Evolutionary conservation across 2,329 filamentous ascomycete genomes (phyloP).

Genomic region (Botrytis elliptica): DNA sequence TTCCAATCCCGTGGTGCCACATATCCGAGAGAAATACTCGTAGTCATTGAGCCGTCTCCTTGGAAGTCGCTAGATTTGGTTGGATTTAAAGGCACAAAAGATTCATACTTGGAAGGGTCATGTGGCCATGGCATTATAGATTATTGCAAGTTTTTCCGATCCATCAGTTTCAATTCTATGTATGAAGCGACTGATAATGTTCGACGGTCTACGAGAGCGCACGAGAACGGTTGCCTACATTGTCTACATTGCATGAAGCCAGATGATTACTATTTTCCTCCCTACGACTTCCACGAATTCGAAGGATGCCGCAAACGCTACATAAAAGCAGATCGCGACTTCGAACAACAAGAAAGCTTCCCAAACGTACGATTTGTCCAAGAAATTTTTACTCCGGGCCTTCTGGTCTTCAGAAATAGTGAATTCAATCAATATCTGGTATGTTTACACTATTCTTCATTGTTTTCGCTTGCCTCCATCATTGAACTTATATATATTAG

Average conservation of each 20-base stretch:
- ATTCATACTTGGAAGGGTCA: background rate
- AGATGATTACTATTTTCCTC: background rate
- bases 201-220: background rate
- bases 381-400: background rate
- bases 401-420: background rate
- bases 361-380: background rate
- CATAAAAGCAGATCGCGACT: background rate
- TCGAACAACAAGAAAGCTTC: background rate
- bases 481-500: background rate
- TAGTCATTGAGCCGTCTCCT: background rate
- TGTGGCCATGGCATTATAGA: background rate
- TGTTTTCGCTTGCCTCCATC: background rate
- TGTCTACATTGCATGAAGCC: background rate
- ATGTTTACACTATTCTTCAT: background rate
- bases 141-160: background rate
- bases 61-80: background rate
- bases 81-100: background rate
- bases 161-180: background rate
- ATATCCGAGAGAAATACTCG: background rate
- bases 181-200: rapidly evolving
- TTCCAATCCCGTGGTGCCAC: background rate
- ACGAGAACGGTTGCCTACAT: background rate
- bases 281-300: background rate
- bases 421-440: background rate
- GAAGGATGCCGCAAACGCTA: background rate